Percentiles rank a stretch among this genome's conserved stretches.
Evolutionary conservation across 148 eudicot genomes (phyloP).

Genomic region (Rhododendron williamsianum): DNA sequence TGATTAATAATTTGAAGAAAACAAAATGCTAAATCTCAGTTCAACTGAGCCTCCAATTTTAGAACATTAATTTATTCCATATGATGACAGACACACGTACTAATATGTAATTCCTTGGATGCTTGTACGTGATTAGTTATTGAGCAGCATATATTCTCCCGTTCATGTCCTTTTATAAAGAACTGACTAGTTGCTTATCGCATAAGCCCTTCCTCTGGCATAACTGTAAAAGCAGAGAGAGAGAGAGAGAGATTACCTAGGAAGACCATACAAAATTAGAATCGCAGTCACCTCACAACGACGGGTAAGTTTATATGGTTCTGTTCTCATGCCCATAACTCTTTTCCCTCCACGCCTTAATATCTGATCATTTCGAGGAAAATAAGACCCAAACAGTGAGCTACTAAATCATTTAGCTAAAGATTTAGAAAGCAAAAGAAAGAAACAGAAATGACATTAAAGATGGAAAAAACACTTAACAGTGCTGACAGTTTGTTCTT

Average conservation of each 20-base stretch:
- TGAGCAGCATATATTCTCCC: not conserved
- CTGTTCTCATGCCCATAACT: conserved; percentile 69
- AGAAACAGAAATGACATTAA: not conserved
- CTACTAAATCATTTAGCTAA: not conserved
- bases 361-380: conserved; percentile 37
- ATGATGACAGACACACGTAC: not conserved
- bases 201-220: not conserved
- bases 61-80: not conserved
- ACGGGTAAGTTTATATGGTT: conserved; percentile 68
- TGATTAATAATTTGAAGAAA: not conserved
- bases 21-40: not conserved
- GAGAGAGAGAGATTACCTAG: conserved; percentile 46
- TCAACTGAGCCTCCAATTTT: not conserved
- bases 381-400: not conserved
- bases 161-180: not conserved
- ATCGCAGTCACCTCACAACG: conserved; percentile 94
- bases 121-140: not conserved
- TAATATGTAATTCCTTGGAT: not conserved
- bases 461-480: conserved; percentile 40
- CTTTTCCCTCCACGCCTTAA: conserved; percentile 53
- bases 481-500: conserved; percentile 90
- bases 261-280: conserved; percentile 82
- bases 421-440: not conserved
- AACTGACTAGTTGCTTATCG: not conserved
- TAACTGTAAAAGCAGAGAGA: not conserved